These are phyloP conservation scores for Stephanodiscus triporus DNA, from an alignment of 108 stramenopile species.

Conservation along the genomic window DNA sequence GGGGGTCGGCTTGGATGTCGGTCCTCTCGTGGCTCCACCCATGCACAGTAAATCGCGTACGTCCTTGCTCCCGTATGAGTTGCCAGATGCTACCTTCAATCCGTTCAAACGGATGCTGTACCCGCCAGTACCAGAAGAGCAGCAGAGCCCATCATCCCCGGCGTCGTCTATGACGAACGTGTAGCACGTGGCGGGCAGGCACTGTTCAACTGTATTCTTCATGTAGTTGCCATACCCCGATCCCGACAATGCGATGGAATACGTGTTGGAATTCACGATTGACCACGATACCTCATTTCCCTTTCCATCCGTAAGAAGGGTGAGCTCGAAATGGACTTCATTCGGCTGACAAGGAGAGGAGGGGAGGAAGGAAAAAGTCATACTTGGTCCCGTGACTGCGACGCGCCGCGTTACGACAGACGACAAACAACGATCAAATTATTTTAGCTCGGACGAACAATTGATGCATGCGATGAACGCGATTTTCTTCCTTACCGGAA, in stretches of 20 bases:
- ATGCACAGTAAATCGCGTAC: constrained; percentile 32
- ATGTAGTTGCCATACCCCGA: constrained; percentile 16
- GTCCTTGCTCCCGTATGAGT: constrained; percentile 23
- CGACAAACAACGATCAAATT: neutral
- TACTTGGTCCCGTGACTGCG: constrained; percentile 22
- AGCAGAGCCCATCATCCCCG: constrained; percentile 48
- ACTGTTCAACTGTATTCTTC: constrained; percentile 15
- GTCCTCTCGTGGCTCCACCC: constrained; percentile 15
- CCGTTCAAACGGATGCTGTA: constrained; percentile 44
- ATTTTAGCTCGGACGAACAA: neutral
- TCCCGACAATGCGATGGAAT: constrained; percentile 22
- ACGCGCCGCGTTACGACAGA: neutral
- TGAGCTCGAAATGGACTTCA: constrained; percentile 38
- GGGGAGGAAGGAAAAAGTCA: constrained; percentile 38
- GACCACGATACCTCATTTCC: constrained; percentile 38
- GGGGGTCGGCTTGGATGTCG: constrained; percentile 27
- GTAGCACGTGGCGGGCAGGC: constrained; percentile 39
- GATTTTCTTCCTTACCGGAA: constrained; percentile 21
- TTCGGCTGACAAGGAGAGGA: constrained; percentile 36
- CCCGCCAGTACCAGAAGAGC: constrained; percentile 26
- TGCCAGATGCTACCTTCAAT: constrained; percentile 34
- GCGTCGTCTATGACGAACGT: constrained; percentile 31
- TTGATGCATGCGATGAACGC: neutral
- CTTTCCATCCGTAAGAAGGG: constrained; percentile 34
- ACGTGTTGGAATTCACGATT: constrained; percentile 12